Percentiles rank a stretch among this genome's conserved stretches.
Conservation (phyloP, 176 grass and related monocot species). For the Otatea glauca region DNA sequence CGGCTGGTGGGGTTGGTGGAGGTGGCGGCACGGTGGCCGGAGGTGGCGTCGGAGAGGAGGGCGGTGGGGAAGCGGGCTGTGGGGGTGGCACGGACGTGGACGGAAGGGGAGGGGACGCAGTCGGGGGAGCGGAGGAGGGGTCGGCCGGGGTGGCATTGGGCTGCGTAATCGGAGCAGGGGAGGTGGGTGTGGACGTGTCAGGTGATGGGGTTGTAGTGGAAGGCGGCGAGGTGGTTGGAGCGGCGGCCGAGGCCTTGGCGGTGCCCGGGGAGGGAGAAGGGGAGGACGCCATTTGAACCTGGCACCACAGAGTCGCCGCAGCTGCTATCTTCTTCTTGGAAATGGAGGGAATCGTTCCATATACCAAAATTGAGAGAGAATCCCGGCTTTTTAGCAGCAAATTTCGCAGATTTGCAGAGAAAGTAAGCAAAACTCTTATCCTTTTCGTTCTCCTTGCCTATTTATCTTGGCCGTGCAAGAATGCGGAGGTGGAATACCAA, state of each 20-base stretch:
- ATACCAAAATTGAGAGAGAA: not conserved
- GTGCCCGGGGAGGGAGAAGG: constrained; percentile 59
- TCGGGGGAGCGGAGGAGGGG: constrained; percentile 39
- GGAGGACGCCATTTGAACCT: constrained; percentile 64
- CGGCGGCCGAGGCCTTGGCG: constrained; percentile 24
- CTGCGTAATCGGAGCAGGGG: constrained; percentile 53
- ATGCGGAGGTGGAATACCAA: not conserved
- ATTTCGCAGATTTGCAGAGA: constrained; percentile 30
- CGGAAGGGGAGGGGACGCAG: constrained; percentile 39
- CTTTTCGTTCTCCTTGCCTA: not conserved
- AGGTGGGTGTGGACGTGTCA: not conserved
- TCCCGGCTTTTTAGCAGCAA: not conserved
- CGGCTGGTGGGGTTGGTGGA: constrained; percentile 38
- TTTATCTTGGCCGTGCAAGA: not conserved
- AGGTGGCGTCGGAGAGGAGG: constrained; percentile 29
- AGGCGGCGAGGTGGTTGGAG: constrained; percentile 27
- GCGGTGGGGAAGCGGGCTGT: constrained; percentile 30
- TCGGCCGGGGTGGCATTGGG: constrained; percentile 69
- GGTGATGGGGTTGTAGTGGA: constrained; percentile 29
- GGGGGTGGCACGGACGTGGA: constrained; percentile 44
- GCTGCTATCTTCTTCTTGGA: constrained; percentile 2
- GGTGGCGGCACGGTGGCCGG: constrained; percentile 30
- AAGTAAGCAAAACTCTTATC: constrained; percentile 15
- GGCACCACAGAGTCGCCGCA: constrained; percentile 1
- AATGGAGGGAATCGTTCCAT: constrained; percentile 20